Evolutionary conservation across 2,329 filamentous ascomycete species (phyloP).

Genomic region (Cadophora sp.): DNA sequence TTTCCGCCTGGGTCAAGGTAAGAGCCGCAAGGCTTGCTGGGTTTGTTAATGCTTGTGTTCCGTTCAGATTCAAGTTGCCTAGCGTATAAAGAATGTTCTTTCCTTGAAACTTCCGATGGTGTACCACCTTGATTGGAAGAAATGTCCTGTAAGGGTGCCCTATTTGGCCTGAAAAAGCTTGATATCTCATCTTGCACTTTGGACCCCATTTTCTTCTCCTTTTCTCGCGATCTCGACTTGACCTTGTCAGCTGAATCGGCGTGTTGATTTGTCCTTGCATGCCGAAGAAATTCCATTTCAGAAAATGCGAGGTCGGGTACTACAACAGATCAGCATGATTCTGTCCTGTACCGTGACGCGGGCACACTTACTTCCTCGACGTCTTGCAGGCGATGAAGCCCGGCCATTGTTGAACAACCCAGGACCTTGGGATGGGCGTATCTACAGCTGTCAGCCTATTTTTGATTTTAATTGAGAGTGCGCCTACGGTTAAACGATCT

Average conservation of each 20-base stretch:
- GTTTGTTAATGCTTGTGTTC: neutral
- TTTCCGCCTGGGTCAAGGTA: neutral
- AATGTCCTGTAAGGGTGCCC: constrained; percentile 29
- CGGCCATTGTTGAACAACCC: constrained; percentile 56
- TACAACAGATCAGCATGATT: constrained; percentile 37
- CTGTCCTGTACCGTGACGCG: constrained; percentile 4
- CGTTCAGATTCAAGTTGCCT: constrained; percentile 22
- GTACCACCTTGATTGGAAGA: constrained; percentile 18
- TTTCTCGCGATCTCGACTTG: constrained; percentile 39
- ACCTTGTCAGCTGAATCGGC: constrained; percentile 40
- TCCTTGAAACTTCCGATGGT: constrained; percentile 14
- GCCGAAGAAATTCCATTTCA: constrained; percentile 55
- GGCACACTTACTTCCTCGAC: constrained; percentile 48
- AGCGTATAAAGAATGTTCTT: constrained; percentile 12
- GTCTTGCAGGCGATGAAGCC: constrained; percentile 45
- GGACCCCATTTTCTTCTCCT: constrained; percentile 34
- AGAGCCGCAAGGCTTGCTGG: neutral
- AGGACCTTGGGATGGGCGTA: constrained; percentile 48
- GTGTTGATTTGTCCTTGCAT: constrained; percentile 32
- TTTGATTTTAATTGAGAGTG: neutral
- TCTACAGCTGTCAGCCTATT: constrained; percentile 38
- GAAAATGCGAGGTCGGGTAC: constrained; percentile 62
- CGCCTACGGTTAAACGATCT: constrained; percentile 59
- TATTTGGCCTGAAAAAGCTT: constrained; percentile 39
- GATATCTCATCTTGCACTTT: constrained; percentile 41